Evolutionary conservation across 106 monocot genomes (phyloP).

Genomic region (Posidonia australis): DNA sequence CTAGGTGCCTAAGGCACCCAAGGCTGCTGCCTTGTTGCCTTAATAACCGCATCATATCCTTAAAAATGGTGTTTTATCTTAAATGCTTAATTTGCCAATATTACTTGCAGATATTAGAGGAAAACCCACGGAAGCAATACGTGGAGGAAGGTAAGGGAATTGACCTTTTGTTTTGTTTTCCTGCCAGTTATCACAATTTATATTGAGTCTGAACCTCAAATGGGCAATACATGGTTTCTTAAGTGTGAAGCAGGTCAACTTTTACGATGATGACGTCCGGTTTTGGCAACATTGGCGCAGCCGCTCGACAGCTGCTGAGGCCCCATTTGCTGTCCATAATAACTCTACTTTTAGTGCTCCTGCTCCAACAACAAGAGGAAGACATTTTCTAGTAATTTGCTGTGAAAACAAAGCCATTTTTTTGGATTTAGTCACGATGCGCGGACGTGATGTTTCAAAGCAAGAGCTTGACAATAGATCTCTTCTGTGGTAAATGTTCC

Average conservation of each 20-base stretch:
- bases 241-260: slow-evolving; percentile 95
- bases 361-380: slow-evolving; percentile 81
- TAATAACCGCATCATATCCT: no score
- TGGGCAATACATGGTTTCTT: not conserved
- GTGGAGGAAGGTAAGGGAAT: slow-evolving; percentile 75
- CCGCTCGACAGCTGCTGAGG: slow-evolving; percentile 84
- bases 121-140: slow-evolving; percentile 86
- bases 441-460: slow-evolving; percentile 93
- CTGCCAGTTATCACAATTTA: not conserved
- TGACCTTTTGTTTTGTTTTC: not conserved
- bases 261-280: slow-evolving; percentile 94
- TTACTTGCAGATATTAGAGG: slow-evolving; percentile 51
- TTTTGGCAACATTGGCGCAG: slow-evolving; percentile 94
- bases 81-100: not conserved
- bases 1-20: no score
- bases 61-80: no score
- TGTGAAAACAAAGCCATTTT: slow-evolving; percentile 98
- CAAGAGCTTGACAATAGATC: slow-evolving; percentile 95
- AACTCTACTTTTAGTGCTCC: slow-evolving; percentile 68
- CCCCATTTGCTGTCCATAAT: slow-evolving; percentile 59
- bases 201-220: not conserved
- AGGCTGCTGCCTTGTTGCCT: no score
- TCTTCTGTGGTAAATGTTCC: slow-evolving; percentile 59
- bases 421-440: slow-evolving; percentile 97
- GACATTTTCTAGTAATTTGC: slow-evolving; percentile 97